A percentile compares a stretch with the other conserved stretches of the same genome.
phyloP scores from a whole-genome alignment of 2,329 filamentous ascomycete genomes.

The Claviceps sp. region DNA sequence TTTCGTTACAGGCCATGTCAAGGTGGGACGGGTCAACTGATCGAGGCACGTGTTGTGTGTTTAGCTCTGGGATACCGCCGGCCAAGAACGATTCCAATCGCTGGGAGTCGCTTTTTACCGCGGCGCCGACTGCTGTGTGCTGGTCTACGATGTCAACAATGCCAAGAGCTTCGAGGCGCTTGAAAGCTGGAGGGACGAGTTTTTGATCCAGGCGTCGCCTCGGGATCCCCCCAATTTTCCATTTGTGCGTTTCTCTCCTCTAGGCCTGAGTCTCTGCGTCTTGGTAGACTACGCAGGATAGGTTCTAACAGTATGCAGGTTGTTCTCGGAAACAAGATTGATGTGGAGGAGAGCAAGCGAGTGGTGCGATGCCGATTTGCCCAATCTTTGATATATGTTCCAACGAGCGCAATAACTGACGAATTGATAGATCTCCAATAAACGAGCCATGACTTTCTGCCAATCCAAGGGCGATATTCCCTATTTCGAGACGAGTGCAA shows the following conservation, averaged over 20 bases:
- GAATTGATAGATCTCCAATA: constrained; percentile 62
- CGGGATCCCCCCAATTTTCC: constrained; percentile 95
- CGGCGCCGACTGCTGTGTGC: constrained; percentile 91
- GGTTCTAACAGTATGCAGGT: constrained; percentile 40
- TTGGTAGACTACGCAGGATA: too few relatives aligned
- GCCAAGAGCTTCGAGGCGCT: constrained; percentile 97
- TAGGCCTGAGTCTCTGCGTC: background rate
- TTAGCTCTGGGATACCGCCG: constrained; percentile 94
- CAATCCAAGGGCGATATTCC: constrained; percentile 95
- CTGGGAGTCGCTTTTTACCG: constrained; percentile 95
- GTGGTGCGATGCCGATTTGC: constrained; percentile 42
- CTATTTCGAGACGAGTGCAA: constrained; percentile 98
- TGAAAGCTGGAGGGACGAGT: constrained; percentile 97
- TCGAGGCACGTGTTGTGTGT: constrained; percentile 1
- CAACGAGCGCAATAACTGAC: background rate
- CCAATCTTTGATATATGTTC: background rate
- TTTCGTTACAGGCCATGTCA: too few relatives aligned
- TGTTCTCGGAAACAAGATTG: constrained; percentile 97
- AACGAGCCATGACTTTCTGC: constrained; percentile 93
- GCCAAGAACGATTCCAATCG: constrained; percentile 94
- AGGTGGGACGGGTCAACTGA: background rate
- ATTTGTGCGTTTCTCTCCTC: constrained; percentile 52
- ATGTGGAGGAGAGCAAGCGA: constrained; percentile 94
- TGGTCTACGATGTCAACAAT: constrained; percentile 98
- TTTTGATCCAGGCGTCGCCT: constrained; percentile 91